Base-by-base conservation (phyloP, 2,329 filamentous ascomycete genomes). In the Amauroascus verrucosus region DNA sequence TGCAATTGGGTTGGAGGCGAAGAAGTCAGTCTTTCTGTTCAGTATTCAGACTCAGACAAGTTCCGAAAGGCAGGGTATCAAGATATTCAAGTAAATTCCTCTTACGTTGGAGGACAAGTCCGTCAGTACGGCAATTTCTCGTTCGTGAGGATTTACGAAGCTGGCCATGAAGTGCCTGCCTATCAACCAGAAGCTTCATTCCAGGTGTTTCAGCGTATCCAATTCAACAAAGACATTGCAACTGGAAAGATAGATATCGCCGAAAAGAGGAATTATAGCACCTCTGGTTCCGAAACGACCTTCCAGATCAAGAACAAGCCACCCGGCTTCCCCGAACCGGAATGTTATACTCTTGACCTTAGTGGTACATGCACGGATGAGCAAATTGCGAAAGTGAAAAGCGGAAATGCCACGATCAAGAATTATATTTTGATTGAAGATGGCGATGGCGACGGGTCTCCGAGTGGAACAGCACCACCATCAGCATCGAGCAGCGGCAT, bases 121-220 rank as follows among this genome's bases (percentile, higher is more conserved):
- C 64, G 67, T 16, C 68, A 72, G 55, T 61, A 67, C 44, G 68
- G 70, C 32, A 64, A 67, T 44, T 70, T 73, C 57, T 68, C 67
- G 32, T 74, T 74, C 55, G 63, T 64, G 7, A 65, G 70, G n/a
- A 67, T 72, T 26, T 73, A 65, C 56, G 57, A 60, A 24, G 55
- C 58, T 3, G 58, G 58, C 22, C 58, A 58, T 35, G 65, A 72
- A 55, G 72, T 78, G 1, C 75, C 75, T 13, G 70, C 74, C 0
- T 80, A 79, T 59, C 76, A 80, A 59, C 78, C 78, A 0, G 70
- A 79, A 58, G 77, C 76, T 0, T 71, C 75, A 2, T 78, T 75
- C 48, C 67, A 75, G 55, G 75, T 81, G 45, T 81, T 81, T 63
- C 67, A 72, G 18, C 76, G 79, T 5, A 71, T 72, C 0, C 69